phyloP scores from a whole-genome alignment of 139 green algal species.

The Zygnema cylindricum region DNA sequence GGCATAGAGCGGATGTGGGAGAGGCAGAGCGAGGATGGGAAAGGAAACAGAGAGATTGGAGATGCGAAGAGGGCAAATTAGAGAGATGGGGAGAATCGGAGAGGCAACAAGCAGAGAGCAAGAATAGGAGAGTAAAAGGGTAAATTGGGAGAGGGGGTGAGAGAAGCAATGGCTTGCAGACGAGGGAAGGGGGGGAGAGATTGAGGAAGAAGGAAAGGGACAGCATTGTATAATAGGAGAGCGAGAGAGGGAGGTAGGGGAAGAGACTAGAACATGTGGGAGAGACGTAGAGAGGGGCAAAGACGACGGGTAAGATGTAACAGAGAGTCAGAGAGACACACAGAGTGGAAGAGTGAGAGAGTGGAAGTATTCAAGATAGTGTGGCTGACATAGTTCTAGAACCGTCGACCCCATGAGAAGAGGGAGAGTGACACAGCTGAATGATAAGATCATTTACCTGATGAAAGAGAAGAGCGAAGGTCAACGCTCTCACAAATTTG shows the following conservation, averaged over 20 bases:
- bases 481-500: background rate
- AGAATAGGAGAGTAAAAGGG: background rate
- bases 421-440: too few relatives aligned
- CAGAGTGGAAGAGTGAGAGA: too few relatives aligned
- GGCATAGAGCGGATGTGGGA: background rate
- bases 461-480: conserved; percentile 56
- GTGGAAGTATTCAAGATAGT: too few relatives aligned
- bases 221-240: background rate
- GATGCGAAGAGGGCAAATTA: background rate
- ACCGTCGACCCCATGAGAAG: too few relatives aligned
- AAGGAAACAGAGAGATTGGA: background rate
- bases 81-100: background rate
- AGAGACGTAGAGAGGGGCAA: too few relatives aligned
- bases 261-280: too few relatives aligned
- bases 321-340: too few relatives aligned
- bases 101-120: background rate
- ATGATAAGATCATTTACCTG: too few relatives aligned
- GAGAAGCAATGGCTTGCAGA: background rate
- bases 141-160: background rate
- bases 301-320: too few relatives aligned
- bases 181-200: background rate
- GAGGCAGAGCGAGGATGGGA: background rate
- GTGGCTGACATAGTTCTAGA: too few relatives aligned
- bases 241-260: background rate
- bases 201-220: background rate